Conservation (phyloP, 805 yeast genomes). For the Cephaloascus albidus region DNA sequence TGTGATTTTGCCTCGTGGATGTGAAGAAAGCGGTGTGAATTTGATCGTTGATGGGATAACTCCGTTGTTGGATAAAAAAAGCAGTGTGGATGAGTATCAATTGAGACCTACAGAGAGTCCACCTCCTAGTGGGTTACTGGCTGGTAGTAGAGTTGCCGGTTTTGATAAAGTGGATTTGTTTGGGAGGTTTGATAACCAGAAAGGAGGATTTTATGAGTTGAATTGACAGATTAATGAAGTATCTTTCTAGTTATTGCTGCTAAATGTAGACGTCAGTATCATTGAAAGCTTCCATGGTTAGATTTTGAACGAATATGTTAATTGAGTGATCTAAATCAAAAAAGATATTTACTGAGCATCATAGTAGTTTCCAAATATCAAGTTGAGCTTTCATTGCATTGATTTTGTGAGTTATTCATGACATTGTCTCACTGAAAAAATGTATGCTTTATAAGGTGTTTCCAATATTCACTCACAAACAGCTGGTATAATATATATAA, state of each 20-base stretch:
- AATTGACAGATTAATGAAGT: too few species aligned
- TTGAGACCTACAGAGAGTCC: not conserved
- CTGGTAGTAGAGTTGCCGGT: slow-evolving; percentile 5
- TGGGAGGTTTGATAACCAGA: slow-evolving; percentile 27
- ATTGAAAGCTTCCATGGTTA: not conserved
- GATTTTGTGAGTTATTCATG: not conserved
- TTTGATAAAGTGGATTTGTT: slow-evolving; percentile 14
- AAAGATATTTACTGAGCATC: not conserved
- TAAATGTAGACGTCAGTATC: not conserved
- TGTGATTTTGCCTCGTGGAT: slow-evolving; percentile 64
- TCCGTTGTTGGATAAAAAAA: slow-evolving; percentile 16
- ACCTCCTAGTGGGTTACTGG: slow-evolving; percentile 10
- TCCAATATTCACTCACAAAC: too few species aligned
- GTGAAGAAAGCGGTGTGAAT: slow-evolving; percentile 45
- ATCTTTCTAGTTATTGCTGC: too few species aligned
- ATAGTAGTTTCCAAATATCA: slow-evolving; percentile 4
- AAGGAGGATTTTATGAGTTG: slow-evolving; percentile 34
- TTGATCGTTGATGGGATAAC: slow-evolving; percentile 59
- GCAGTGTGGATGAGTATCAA: not conserved
- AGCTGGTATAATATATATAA: too few species aligned
- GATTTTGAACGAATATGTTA: not conserved
- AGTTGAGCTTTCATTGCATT: not conserved
- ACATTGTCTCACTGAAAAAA: too few species aligned
- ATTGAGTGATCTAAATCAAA: not conserved
- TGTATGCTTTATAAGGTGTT: too few species aligned